A percentile compares a stretch with the other conserved stretches of the same genome.
Conservation (phyloP, 78 protist genomes). For the Dictyostelium discoideum region DNA sequence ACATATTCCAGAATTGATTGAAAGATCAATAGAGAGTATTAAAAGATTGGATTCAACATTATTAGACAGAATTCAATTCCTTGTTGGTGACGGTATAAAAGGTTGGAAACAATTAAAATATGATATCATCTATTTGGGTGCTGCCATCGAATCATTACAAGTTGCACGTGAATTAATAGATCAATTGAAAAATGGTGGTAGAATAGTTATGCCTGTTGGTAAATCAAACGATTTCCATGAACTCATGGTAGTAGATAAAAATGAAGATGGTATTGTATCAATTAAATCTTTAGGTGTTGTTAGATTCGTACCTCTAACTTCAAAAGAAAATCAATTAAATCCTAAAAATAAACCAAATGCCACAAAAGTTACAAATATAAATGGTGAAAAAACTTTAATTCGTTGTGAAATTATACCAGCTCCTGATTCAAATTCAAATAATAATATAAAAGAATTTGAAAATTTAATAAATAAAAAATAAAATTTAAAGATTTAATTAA, state of each 20-base stretch:
- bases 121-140: slow-evolving; percentile 91
- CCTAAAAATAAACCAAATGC: not conserved
- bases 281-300: slow-evolving; percentile 61
- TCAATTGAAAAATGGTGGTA: slow-evolving; percentile 70
- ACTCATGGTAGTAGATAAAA: slow-evolving; percentile 73
- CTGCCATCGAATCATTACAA: slow-evolving; percentile 77
- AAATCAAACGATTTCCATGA: slow-evolving; percentile 42
- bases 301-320: slow-evolving; percentile 79
- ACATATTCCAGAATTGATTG: slow-evolving; percentile 77
- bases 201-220: slow-evolving; percentile 90
- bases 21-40: slow-evolving; percentile 35
- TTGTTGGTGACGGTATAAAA: slow-evolving; percentile 64
- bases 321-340: slow-evolving; percentile 9
- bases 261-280: slow-evolving; percentile 36
- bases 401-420: slow-evolving; percentile 38
- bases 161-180: slow-evolving; percentile 81
- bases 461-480: not conserved
- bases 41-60: not conserved
- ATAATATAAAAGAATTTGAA: not conserved
- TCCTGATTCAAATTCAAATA: slow-evolving; percentile 19
- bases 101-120: slow-evolving; percentile 46
- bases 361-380: not conserved
- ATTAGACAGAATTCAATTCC: not conserved
- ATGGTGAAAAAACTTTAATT: slow-evolving; percentile 23
- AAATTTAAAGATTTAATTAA: no score